Percentiles rank a stretch among this genome's conserved stretches.
Evolutionary conservation across 73 alveolate species (phyloP).

Genomic region (Diophrys appendiculata): DNA sequence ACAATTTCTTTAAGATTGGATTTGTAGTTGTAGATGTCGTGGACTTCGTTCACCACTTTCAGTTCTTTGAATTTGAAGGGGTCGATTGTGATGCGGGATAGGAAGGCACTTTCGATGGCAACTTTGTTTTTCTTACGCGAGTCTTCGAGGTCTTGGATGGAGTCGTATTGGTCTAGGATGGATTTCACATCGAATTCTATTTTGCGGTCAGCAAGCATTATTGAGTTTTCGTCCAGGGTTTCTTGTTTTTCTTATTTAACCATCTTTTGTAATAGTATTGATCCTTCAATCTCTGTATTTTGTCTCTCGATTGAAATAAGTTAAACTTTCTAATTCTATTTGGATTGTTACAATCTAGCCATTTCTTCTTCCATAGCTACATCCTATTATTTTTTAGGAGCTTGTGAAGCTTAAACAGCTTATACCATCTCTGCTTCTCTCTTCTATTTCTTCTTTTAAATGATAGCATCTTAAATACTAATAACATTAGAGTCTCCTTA

Average conservation of each 20-base stretch:
- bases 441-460: conserved; percentile 6
- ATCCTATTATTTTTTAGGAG: neutral
- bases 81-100: conserved; percentile 21
- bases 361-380: conserved; percentile 21
- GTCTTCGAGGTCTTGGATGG: conserved; percentile 21
- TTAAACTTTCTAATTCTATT: conserved; percentile 13
- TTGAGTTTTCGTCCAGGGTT: conserved; percentile 33
- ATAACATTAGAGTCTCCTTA: conserved; percentile 12
- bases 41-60: neutral
- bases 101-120: conserved; percentile 37
- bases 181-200: conserved; percentile 15
- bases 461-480: conserved; percentile 3
- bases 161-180: conserved; percentile 4
- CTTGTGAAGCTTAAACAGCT: neutral
- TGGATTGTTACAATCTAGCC: conserved; percentile 12
- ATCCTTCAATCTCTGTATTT: conserved; percentile 20
- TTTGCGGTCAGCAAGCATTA: conserved; percentile 23
- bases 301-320: conserved; percentile 19
- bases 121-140: conserved; percentile 17
- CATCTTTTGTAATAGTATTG: conserved; percentile 23
- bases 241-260: conserved; percentile 31
- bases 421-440: neutral
- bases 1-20: conserved; percentile 13
- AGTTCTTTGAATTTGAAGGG: conserved; percentile 10
- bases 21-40: neutral